Base-by-base conservation (phyloP, 352 stramenopile species). In the Phytophthora pseudosyringae region DNA sequence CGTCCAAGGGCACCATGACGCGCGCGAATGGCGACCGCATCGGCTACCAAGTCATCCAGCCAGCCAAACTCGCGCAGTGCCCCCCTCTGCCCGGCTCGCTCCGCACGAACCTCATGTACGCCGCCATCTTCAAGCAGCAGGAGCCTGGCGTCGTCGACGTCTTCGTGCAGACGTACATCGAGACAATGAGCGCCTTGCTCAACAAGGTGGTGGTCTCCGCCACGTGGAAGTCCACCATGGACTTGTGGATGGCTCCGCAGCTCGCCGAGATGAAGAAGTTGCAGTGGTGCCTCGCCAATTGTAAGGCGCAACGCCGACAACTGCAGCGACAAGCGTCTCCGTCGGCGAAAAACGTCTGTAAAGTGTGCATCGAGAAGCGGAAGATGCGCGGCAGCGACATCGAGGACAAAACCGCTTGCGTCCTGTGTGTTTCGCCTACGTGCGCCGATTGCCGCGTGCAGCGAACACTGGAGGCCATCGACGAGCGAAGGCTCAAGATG, bases 31-130 rank as follows among this genome's bases (percentile, higher is more conserved):
- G 75, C 11, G 76, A 84, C 33, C 50, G 52, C 8, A 67, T 84
- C 50, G 76, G 76, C 35, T 84, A 77, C 51, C 66, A 80, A 47
- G 67, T 84, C 9, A 67, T 79, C 4, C 78, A 88, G 53, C 83
- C 83, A 16, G 69, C 87, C 10, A 57, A 60, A 36, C 59, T 77
- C 53, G 35, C 41, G 18, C 57, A 71, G 11, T 70, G 47, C 50
- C 60, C 61, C 32, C 41, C 48, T 0, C 7, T 68, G 5, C 76
- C 69, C n/a, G 64, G 83, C 5, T 53, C 32, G 2, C 57, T 71
- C 28, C 67, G 67, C 26, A 66, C 41, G 9, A 54, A 59, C 1
- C 40, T 75, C 26, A 71, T 75, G 54, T 67, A 70, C 32, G 55
- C 54, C 1, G 47, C 55, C 29, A 46, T 71, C 25, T 71, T 71